Evolutionary conservation across 2,329 filamentous ascomycete genomes (phyloP).

Genomic region (Leptographium procerum): DNA sequence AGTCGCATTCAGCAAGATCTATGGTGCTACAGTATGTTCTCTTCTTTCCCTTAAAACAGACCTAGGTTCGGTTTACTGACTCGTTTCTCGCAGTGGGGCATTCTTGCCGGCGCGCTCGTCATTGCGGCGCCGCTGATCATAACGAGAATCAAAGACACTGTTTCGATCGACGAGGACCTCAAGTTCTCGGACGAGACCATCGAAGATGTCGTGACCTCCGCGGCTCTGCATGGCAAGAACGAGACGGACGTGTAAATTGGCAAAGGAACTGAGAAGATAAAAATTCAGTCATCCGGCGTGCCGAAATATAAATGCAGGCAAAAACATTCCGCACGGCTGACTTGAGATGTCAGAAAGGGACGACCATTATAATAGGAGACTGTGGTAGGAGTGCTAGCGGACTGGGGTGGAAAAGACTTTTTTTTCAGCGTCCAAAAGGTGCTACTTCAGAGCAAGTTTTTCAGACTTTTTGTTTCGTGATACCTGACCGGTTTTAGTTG

Average conservation of each 20-base stretch:
- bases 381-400: not conserved
- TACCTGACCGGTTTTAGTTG: not conserved
- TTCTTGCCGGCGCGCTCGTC: constrained; percentile 62
- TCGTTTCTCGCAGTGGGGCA: constrained; percentile 49
- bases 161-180: constrained; percentile 70
- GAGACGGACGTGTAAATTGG: constrained; percentile 3
- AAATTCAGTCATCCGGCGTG: not conserved
- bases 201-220: constrained; percentile 47
- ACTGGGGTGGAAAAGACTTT: not conserved
- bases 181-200: constrained; percentile 75
- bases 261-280: not conserved
- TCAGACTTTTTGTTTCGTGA: not conserved
- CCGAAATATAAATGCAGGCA: not conserved
- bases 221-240: constrained; percentile 10
- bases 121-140: constrained; percentile 71
- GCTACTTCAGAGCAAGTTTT: not conserved
- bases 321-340: not conserved
- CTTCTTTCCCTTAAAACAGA: too few species aligned
- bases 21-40: constrained; percentile 41
- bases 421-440: not conserved
- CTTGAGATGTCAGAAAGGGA: not conserved
- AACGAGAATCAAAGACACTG: constrained; percentile 69
- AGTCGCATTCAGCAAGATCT: constrained; percentile 58
- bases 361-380: not conserved
- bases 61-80: not conserved